phyloP scores from a whole-genome alignment of 2,329 filamentous ascomycete genomes.

The Apiospora malaysiana region DNA sequence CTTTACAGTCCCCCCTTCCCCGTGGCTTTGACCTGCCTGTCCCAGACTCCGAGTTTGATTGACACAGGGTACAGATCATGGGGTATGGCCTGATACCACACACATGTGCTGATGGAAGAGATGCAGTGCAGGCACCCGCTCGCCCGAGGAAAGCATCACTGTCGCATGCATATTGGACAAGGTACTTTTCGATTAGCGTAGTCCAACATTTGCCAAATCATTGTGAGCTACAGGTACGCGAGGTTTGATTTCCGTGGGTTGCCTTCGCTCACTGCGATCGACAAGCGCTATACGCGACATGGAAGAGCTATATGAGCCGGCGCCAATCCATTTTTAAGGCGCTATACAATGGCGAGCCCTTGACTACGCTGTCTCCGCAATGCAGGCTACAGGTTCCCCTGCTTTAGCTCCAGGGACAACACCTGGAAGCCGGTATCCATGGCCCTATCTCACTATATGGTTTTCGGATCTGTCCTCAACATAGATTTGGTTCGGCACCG shows the following conservation, averaged over 20 bases:
- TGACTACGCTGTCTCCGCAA: neutral
- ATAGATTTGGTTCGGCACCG: neutral
- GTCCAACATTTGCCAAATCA: neutral
- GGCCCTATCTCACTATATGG: neutral
- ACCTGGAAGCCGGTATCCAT: neutral
- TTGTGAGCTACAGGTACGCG: neutral
- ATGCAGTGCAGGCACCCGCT: neutral
- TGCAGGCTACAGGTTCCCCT: neutral
- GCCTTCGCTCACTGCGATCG: neutral
- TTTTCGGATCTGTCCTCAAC: neutral
- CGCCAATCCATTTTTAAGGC: neutral
- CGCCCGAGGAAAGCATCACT: neutral
- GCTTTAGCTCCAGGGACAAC: neutral
- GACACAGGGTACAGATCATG: neutral
- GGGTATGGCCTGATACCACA: neutral
- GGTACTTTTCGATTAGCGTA: neutral
- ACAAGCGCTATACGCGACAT: slow-evolving; percentile 1
- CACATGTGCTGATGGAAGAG: neutral
- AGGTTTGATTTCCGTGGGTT: neutral
- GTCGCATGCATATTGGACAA: neutral
- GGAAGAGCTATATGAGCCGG: neutral
- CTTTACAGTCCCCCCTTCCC: neutral
- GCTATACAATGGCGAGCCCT: neutral
- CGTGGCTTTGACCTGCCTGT: neutral
- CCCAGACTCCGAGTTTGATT: neutral